Evolutionary conservation across 148 eudicot species (phyloP).

Genomic region (Cornus controversa): DNA sequence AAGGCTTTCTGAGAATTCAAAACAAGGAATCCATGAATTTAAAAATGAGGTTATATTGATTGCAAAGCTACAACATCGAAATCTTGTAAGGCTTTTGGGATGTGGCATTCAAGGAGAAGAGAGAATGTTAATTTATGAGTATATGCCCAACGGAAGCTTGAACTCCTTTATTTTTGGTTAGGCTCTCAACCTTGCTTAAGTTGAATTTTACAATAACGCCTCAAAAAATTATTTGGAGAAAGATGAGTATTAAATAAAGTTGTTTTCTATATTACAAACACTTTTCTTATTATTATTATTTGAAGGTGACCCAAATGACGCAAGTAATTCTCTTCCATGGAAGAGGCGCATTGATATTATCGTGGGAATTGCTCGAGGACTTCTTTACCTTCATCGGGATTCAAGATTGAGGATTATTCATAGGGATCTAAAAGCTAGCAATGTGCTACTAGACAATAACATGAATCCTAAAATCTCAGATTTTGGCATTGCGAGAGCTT

Average conservation of each 20-base stretch:
- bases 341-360: conserved; percentile 11
- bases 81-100: conserved; percentile 16
- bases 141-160: conserved; percentile 10
- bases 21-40: conserved; percentile 7
- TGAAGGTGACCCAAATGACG: neutral
- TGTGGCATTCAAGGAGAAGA: conserved; percentile 16
- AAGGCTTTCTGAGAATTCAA: neutral
- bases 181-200: neutral
- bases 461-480: conserved; percentile 15
- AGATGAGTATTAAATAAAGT: neutral
- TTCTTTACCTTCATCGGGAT: conserved; percentile 26
- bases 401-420: conserved; percentile 27
- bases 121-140: conserved; percentile 12
- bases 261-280: neutral
- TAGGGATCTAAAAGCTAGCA: conserved; percentile 20
- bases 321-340: conserved; percentile 13
- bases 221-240: neutral
- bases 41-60: conserved; percentile 15
- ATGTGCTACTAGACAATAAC: conserved; percentile 1
- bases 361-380: conserved; percentile 20
- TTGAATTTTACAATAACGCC: neutral
- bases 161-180: conserved; percentile 7
- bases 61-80: conserved; percentile 15
- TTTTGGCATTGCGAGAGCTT: conserved; percentile 7
- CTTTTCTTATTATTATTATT: too few relatives aligned